Percentiles rank a stretch among this genome's conserved stretches.
phyloP scores from a whole-genome alignment of 768 basidiomycete species.

The Gautieria morchelliformis region DNA sequence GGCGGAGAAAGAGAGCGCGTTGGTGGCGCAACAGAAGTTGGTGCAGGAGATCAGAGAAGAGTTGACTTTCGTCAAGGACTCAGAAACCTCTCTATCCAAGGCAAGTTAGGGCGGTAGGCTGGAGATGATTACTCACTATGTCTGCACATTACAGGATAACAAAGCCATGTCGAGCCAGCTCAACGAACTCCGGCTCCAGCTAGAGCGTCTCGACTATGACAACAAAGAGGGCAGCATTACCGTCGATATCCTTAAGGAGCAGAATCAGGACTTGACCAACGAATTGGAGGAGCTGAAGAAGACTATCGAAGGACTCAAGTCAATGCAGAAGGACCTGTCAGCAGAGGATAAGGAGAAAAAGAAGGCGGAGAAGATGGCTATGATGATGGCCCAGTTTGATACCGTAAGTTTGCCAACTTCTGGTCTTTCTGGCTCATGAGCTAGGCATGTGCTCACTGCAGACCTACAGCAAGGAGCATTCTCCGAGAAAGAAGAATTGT shows the following conservation, averaged over 20 bases:
- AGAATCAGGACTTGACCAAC: slow-evolving; percentile 74
- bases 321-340: slow-evolving; percentile 72
- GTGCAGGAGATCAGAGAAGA: slow-evolving; percentile 87
- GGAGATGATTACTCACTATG: background rate
- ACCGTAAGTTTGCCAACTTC: slow-evolving; percentile 43
- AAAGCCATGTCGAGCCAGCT: slow-evolving; percentile 89
- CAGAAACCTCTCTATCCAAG: slow-evolving; percentile 70
- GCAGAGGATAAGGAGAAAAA: slow-evolving; percentile 97
- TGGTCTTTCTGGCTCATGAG: slow-evolving; percentile 5
- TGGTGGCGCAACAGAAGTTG: slow-evolving; percentile 74
- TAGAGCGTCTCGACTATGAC: slow-evolving; percentile 90
- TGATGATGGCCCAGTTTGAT: slow-evolving; percentile 99
- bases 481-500: slow-evolving; percentile 91
- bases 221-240: slow-evolving; percentile 91
- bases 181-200: slow-evolving; percentile 83
- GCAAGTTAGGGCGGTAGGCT: slow-evolving; percentile 27
- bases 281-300: slow-evolving; percentile 88
- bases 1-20: slow-evolving; percentile 81
- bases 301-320: slow-evolving; percentile 68
- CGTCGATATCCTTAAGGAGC: slow-evolving; percentile 91
- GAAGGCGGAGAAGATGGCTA: slow-evolving; percentile 98
- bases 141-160: slow-evolving; percentile 56
- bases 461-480: slow-evolving; percentile 72
- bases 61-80: slow-evolving; percentile 81
- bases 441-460: background rate